Evolutionary conservation across 1,139 yeast species (phyloP).

Genomic region (Groenewaldozyma sp.): DNA sequence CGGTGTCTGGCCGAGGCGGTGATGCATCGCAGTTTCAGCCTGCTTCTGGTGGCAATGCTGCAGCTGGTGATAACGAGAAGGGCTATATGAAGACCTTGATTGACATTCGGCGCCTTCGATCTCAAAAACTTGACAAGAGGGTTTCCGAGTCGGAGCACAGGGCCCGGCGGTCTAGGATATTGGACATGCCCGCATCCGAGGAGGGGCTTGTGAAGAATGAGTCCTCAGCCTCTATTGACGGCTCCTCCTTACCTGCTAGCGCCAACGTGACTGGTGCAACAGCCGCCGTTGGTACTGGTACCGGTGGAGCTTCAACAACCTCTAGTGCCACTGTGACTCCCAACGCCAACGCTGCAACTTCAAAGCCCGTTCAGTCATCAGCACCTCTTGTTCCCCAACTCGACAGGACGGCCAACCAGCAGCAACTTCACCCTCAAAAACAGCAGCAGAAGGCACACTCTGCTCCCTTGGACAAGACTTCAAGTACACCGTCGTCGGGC

Average conservation of each 20-base stretch:
- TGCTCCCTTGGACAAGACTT: constrained; percentile 2
- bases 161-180: constrained; percentile 48
- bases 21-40: background rate
- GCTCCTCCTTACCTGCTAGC: no score
- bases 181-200: constrained; percentile 37
- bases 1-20: background rate
- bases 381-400: background rate
- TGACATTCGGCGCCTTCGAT: constrained; percentile 70
- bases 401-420: background rate
- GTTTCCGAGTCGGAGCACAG: constrained; percentile 48
- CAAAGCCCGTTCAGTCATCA: background rate
- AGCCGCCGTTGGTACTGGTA: constrained; percentile 1
- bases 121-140: constrained; percentile 61
- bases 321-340: background rate
- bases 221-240: constrained; percentile 13
- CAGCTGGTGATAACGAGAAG: constrained; percentile 27
- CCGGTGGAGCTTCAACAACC: background rate
- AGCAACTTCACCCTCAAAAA: constrained; percentile 1
- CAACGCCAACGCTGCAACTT: background rate
- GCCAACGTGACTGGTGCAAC: constrained; percentile 1
- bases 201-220: constrained; percentile 22
- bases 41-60: constrained; percentile 6
- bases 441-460: constrained; percentile 8
- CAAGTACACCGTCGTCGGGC: constrained; percentile 1
- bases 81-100: constrained; percentile 61